phyloP scores from a whole-genome alignment of 441 rosid genomes.

The Jatropha multifida region DNA sequence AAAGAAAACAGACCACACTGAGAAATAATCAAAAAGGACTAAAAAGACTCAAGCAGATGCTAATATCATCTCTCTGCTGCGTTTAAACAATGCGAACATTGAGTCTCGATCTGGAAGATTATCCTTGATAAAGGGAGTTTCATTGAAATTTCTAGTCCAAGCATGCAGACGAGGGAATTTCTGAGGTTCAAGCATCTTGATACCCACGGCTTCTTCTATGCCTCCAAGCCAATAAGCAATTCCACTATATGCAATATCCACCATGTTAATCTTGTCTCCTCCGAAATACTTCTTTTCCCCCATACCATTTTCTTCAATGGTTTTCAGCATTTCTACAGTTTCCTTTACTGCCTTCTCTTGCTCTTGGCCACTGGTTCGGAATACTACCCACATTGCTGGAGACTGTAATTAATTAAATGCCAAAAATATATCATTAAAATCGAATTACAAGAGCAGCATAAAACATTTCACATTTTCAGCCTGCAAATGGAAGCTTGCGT shows the following conservation, averaged over 20 bases:
- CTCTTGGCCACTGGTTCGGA: constrained; percentile 17
- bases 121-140: constrained; percentile 21
- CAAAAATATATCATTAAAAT: background rate
- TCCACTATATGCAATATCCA: constrained; percentile 29
- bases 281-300: constrained; percentile 26
- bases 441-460: no score
- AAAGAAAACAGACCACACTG: no score
- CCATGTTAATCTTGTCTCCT: constrained; percentile 23
- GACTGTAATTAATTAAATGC: background rate
- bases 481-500: no score
- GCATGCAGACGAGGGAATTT: constrained; percentile 27
- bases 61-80: no score
- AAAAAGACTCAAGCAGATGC: no score
- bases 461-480: no score
- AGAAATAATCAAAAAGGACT: no score
- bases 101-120: constrained; percentile 22
- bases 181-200: constrained; percentile 10
- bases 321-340: constrained; percentile 19
- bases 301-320: constrained; percentile 22
- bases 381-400: background rate
- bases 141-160: constrained; percentile 28
- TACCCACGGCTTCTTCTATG: constrained; percentile 5
- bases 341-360: constrained; percentile 19
- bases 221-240: constrained; percentile 19
- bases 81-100: no score